phyloP scores from a whole-genome alignment of 78 protist genomes.

The Speleostelium caveatum region DNA sequence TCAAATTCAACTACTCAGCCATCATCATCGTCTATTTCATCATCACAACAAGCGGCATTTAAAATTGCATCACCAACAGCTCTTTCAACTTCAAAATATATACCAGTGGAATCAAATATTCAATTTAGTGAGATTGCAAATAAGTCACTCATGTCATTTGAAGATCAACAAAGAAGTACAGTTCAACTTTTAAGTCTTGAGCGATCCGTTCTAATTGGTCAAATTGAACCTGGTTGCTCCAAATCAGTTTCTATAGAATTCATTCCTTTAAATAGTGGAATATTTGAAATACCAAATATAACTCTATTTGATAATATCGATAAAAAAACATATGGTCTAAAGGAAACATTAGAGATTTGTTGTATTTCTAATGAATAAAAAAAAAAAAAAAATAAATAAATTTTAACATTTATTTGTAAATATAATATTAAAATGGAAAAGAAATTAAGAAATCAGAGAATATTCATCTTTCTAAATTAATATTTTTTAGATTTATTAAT shows the following conservation, averaged over 20 bases:
- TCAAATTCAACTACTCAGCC: neutral
- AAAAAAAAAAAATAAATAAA: no score
- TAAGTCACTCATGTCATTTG: conserved; percentile 52
- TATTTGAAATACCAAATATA: conserved; percentile 61
- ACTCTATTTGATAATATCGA: conserved; percentile 42
- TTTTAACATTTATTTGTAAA: no score
- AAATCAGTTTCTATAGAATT: conserved; percentile 32
- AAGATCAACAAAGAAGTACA: conserved; percentile 46
- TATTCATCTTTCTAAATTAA: no score
- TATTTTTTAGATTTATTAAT: no score
- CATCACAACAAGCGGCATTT: neutral
- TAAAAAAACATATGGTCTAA: conserved; percentile 7
- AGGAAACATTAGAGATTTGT: conserved; percentile 44
- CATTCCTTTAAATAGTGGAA: conserved; percentile 39
- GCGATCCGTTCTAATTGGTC: conserved; percentile 53
- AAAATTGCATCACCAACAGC: neutral
- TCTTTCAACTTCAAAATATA: neutral
- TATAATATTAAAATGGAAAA: no score
- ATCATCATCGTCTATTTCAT: neutral
- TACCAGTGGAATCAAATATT: conserved; percentile 59
- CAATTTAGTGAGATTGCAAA: conserved; percentile 55
- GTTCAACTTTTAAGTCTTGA: conserved; percentile 36
- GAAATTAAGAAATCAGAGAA: no score
- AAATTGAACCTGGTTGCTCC: conserved; percentile 37
- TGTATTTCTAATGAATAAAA: no score